Evolutionary conservation across 345 rosid genomes (phyloP).

Genomic region (Brassica cretica): DNA sequence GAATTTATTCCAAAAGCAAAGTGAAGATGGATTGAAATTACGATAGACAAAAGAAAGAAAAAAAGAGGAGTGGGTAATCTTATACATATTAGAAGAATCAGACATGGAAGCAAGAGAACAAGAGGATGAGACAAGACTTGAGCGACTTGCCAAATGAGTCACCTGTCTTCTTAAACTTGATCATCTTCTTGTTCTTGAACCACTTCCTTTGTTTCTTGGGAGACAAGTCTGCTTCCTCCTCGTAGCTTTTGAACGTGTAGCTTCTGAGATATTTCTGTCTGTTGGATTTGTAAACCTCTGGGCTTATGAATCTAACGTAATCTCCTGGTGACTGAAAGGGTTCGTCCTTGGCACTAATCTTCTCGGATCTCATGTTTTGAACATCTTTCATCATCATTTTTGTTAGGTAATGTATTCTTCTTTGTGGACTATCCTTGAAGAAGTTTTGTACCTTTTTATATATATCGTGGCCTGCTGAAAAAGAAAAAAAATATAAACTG

Average conservation of each 20-base stretch:
- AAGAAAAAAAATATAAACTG: slow-evolving; percentile 1
- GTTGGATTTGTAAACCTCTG: slow-evolving; percentile 35
- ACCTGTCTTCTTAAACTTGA: slow-evolving; percentile 30
- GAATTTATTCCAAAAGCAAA: slow-evolving; percentile 22
- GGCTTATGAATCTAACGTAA: slow-evolving; percentile 38
- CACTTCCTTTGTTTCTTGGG: slow-evolving; percentile 32
- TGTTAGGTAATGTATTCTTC: background rate
- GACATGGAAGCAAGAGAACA: slow-evolving; percentile 41
- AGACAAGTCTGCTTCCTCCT: slow-evolving; percentile 4
- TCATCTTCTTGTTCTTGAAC: slow-evolving; percentile 33
- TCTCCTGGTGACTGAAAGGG: slow-evolving; percentile 34
- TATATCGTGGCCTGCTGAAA: slow-evolving; percentile 17
- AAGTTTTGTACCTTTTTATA: background rate
- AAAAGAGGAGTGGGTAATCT: background rate
- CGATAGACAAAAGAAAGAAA: background rate
- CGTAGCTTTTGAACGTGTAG: slow-evolving; percentile 37
- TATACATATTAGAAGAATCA: slow-evolving; percentile 5
- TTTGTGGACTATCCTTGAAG: background rate
- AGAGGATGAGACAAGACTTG: slow-evolving; percentile 32
- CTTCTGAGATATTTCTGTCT: slow-evolving; percentile 41
- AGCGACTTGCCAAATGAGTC: slow-evolving; percentile 33
- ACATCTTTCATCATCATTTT: slow-evolving; percentile 30
- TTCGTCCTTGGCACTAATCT: background rate
- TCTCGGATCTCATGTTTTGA: slow-evolving; percentile 13
- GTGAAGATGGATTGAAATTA: slow-evolving; percentile 5